Evolutionary conservation across 2,329 filamentous ascomycete genomes (phyloP).

Genomic region (Cyanodermella asteris): DNA sequence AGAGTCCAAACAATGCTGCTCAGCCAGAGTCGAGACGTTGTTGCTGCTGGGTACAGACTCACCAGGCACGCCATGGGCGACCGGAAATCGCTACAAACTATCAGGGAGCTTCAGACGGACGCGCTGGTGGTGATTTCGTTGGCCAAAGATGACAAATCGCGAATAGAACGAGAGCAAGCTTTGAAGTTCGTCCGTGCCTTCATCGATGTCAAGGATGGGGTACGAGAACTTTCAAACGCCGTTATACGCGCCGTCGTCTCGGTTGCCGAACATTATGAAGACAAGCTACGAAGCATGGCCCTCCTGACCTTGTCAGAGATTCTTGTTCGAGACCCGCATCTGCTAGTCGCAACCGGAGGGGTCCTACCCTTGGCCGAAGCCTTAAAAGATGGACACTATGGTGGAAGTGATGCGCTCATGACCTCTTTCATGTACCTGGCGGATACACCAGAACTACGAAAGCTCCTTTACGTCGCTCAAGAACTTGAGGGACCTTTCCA

Average conservation of each 20-base stretch:
- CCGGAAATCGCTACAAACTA: constrained; percentile 67
- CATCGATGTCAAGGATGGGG: constrained; percentile 81
- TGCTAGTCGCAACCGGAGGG: constrained; percentile 66
- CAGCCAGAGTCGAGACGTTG: constrained; percentile 86
- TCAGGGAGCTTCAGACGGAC: constrained; percentile 73
- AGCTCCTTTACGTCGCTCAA: constrained; percentile 67
- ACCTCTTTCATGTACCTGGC: constrained; percentile 75
- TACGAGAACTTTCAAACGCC: constrained; percentile 65
- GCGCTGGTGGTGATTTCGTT: constrained; percentile 79
- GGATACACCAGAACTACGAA: constrained; percentile 60
- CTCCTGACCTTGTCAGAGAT: constrained; percentile 86
- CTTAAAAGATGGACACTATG: constrained; percentile 73
- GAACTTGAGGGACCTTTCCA: constrained; percentile 80
- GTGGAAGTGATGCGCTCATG: constrained; percentile 73
- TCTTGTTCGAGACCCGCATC: constrained; percentile 59
- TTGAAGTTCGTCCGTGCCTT: constrained; percentile 92
- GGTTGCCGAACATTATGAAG: constrained; percentile 67
- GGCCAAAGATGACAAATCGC: constrained; percentile 90
- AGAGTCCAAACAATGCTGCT: constrained; percentile 90
- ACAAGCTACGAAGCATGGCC: constrained; percentile 72
- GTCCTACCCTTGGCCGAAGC: constrained; percentile 78
- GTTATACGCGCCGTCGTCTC: constrained; percentile 79
- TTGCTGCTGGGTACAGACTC: constrained; percentile 82
- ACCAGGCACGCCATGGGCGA: constrained; percentile 90
- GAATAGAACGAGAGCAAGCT: constrained; percentile 88